Evolutionary conservation across 805 yeast species (phyloP).

Genomic region (Hemisphaericaspora nanyangensis): DNA sequence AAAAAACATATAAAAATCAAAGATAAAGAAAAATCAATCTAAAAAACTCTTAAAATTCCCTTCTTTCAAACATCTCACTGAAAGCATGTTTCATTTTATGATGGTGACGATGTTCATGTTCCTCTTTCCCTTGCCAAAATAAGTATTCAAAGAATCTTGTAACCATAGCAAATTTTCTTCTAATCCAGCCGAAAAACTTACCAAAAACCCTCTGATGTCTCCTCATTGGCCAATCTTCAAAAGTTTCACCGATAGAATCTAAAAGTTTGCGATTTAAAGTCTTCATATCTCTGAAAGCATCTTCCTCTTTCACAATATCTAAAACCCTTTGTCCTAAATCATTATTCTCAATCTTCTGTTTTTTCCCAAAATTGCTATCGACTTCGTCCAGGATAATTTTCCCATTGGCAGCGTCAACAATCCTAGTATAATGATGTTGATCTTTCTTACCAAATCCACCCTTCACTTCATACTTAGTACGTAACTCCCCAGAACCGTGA

Average conservation of each 20-base stretch:
- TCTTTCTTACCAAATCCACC: not conserved
- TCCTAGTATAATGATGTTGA: conserved; percentile 21
- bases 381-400: conserved; percentile 14
- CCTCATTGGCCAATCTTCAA: not conserved
- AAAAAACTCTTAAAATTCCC: no score
- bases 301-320: not conserved
- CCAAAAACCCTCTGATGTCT: no score
- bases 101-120: not conserved
- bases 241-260: not conserved
- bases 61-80: not conserved
- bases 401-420: conserved; percentile 32
- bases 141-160: not conserved
- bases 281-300: not conserved
- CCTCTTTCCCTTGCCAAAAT: not conserved
- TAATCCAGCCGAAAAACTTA: no score
- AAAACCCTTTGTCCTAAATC: not conserved
- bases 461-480: conserved; percentile 23
- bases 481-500: conserved; percentile 26
- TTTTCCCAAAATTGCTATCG: not conserved
- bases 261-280: no score
- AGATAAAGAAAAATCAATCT: no score
- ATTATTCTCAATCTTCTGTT: no score
- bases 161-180: not conserved
- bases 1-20: no score
- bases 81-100: not conserved